phyloP scores from a whole-genome alignment of 768 basidiomycete species.

The Agaricus subrufescens region DNA sequence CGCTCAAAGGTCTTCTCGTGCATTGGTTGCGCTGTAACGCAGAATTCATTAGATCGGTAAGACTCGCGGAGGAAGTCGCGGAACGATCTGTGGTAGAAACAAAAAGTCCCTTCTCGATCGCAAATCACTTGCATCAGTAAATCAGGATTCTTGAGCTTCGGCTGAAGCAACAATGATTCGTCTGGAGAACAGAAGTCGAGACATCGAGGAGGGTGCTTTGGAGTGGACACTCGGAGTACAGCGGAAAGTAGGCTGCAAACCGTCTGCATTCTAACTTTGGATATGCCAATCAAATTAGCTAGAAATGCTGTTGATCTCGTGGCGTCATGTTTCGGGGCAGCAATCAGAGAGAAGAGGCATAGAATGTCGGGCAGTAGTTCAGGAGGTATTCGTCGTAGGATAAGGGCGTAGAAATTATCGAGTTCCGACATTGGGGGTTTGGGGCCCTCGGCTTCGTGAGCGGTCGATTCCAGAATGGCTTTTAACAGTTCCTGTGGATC shows the following conservation, averaged over 20 bases:
- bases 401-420: conserved; percentile 13
- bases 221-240: neutral
- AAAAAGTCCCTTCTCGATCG: neutral
- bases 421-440: conserved; percentile 10
- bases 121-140: neutral
- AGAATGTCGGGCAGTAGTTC: neutral
- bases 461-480: conserved; percentile 7
- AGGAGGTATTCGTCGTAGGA: conserved; percentile 1
- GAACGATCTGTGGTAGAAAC: conserved; percentile 3
- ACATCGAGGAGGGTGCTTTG: too few relatives aligned
- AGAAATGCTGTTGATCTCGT: neutral
- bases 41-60: neutral
- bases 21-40: neutral
- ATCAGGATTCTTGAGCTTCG: neutral
- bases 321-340: neutral
- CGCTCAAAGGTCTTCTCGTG: neutral
- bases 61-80: conserved; percentile 4
- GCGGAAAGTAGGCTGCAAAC: neutral
- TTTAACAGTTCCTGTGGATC: conserved; percentile 11
- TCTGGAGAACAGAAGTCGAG: neutral
- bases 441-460: neutral
- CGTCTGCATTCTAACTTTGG: neutral
- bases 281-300: neutral
- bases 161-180: neutral
- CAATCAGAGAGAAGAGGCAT: neutral